phyloP scores from a whole-genome alignment of 768 basidiomycete species.

The Calocybe gangraenosa region DNA sequence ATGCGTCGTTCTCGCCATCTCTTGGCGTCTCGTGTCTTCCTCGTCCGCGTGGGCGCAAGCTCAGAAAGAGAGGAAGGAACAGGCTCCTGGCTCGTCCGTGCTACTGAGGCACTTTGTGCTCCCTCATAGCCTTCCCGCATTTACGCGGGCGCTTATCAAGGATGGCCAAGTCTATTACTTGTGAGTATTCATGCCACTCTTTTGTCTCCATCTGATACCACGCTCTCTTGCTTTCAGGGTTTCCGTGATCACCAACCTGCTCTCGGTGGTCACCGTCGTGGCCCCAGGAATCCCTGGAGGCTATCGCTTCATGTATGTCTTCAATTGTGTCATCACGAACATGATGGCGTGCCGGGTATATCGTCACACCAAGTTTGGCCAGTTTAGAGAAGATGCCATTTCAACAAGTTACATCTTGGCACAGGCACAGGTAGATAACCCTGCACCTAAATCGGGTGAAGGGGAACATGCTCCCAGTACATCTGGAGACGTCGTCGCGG shows the following conservation, averaged over 20 bases:
- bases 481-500: too few species aligned
- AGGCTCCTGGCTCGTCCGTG: constrained; percentile 1
- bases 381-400: constrained; percentile 6
- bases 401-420: constrained; percentile 8
- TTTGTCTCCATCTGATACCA: too few species aligned
- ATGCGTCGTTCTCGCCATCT: constrained; percentile 29
- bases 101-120: constrained; percentile 1
- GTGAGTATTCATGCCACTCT: constrained; percentile 14
- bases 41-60: not conserved
- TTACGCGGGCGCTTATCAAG: constrained; percentile 20
- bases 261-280: constrained; percentile 1
- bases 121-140: constrained; percentile 16
- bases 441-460: too few species aligned
- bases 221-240: constrained; percentile 2
- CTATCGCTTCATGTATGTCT: constrained; percentile 9
- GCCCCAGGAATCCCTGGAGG: constrained; percentile 1
- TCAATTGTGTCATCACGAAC: constrained; percentile 11
- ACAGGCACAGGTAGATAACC: too few species aligned
- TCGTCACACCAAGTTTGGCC: constrained; percentile 11
- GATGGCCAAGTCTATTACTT: constrained; percentile 29
- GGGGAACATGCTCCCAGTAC: too few species aligned
- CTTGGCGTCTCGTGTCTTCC: constrained; percentile 16
- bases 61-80: too few species aligned
- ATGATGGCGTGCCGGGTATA: constrained; percentile 16
- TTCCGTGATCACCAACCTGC: constrained; percentile 10